These are phyloP conservation scores for Ascochyta clinopodiicola DNA, from an alignment of 2,329 filamentous ascomycete genomes.

Conservation along the genomic window DNA sequence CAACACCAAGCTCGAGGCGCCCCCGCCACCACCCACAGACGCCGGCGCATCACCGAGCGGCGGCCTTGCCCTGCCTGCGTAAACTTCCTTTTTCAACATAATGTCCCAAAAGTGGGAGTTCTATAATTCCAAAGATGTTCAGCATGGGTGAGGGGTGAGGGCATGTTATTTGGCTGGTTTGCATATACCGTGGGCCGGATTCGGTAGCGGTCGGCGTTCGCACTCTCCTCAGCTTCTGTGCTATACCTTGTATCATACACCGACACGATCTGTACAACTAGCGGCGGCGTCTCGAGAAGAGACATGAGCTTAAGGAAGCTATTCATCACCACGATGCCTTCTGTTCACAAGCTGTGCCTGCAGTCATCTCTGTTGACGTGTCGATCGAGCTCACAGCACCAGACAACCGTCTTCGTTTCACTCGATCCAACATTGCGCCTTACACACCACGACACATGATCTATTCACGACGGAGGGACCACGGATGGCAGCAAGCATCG, in stretches of 20 bases:
- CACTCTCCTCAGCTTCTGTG: slow-evolving; percentile 47
- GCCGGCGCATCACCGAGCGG: slow-evolving; percentile 27
- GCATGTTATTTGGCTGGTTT: slow-evolving; percentile 33
- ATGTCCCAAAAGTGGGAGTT: slow-evolving; percentile 22
- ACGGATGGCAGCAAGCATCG: too few relatives aligned
- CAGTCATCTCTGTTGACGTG: neutral
- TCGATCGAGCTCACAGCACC: neutral
- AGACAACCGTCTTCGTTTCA: neutral
- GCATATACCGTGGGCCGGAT: slow-evolving; percentile 39
- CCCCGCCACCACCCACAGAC: slow-evolving; percentile 53
- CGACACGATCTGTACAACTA: slow-evolving; percentile 41
- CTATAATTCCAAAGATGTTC: slow-evolving; percentile 29
- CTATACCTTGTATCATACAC: slow-evolving; percentile 43
- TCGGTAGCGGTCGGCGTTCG: slow-evolving; percentile 42
- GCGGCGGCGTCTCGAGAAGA: slow-evolving; percentile 28
- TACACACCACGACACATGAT: too few relatives aligned
- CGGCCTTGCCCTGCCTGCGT: slow-evolving; percentile 34
- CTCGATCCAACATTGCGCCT: too few relatives aligned
- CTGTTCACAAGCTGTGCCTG: neutral
- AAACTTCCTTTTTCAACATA: slow-evolving; percentile 22
- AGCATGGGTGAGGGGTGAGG: slow-evolving; percentile 23
- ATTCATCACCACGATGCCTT: neutral
- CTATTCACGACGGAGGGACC: too few relatives aligned
- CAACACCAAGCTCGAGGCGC: slow-evolving; percentile 77
- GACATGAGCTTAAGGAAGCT: slow-evolving; percentile 19